Evolutionary conservation across 129 eudicot species (phyloP).

Genomic region (Daucus carota): DNA sequence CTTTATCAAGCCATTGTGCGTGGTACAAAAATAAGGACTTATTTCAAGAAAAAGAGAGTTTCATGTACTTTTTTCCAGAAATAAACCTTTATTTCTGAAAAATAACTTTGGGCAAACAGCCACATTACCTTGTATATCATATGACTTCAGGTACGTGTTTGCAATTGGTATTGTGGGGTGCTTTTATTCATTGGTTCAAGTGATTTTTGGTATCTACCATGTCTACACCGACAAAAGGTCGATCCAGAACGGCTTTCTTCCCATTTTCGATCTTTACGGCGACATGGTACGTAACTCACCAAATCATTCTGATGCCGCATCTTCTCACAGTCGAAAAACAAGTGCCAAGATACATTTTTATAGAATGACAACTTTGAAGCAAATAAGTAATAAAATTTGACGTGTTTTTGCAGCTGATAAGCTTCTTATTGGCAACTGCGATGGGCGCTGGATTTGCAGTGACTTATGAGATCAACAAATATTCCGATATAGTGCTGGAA

Average conservation of each 20-base stretch:
- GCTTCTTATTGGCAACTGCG: conserved; percentile 38
- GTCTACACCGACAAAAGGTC: conserved; percentile 31
- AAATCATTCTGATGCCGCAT: too few relatives aligned
- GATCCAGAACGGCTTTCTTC: conserved; percentile 29
- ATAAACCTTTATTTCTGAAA: too few relatives aligned
- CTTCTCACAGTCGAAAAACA: too few relatives aligned
- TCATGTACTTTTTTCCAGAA: too few relatives aligned
- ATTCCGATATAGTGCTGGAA: neutral
- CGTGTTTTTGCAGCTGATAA: conserved; percentile 21
- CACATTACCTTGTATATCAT: too few relatives aligned
- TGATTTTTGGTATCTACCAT: conserved; percentile 40
- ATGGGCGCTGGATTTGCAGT: conserved; percentile 44
- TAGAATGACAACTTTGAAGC: neutral
- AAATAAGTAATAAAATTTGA: neutral
- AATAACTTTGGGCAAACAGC: too few relatives aligned
- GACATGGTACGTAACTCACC: conserved; percentile 27
- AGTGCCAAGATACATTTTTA: neutral
- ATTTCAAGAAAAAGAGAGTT: too few relatives aligned
- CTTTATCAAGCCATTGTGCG: neutral
- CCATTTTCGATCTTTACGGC: conserved; percentile 34
- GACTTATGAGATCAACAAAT: conserved; percentile 23
- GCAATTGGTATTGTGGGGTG: conserved; percentile 31
- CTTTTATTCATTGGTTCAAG: conserved; percentile 33
- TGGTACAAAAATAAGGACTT: too few relatives aligned
- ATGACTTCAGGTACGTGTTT: conserved; percentile 33